phyloP scores from a whole-genome alignment of 2,329 filamentous ascomycete species.

The Fusarium lyarnte region DNA sequence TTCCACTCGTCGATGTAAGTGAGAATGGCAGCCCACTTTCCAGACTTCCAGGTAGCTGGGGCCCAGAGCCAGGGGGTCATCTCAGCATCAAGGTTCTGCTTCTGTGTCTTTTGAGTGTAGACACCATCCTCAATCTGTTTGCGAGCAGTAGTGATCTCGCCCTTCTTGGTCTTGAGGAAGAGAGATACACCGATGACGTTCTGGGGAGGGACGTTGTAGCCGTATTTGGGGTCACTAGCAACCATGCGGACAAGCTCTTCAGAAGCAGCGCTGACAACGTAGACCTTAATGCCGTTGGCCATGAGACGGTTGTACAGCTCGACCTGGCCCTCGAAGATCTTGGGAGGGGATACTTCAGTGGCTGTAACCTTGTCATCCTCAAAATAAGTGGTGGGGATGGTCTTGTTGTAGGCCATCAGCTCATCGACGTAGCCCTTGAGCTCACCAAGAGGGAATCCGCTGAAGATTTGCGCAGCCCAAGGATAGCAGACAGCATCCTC shows the following conservation, averaged over 20 bases:
- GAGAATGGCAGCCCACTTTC: constrained; percentile 56
- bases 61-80: constrained; percentile 55
- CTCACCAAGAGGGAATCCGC: constrained; percentile 54
- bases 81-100: constrained; percentile 51
- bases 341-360: constrained; percentile 47
- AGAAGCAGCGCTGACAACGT: constrained; percentile 53
- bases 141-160: constrained; percentile 48
- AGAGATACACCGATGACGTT: constrained; percentile 57
- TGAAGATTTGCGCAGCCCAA: constrained; percentile 54
- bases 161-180: constrained; percentile 47
- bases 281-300: constrained; percentile 55
- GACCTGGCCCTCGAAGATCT: constrained; percentile 51
- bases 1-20: constrained; percentile 56
- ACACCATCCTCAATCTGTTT: constrained; percentile 52
- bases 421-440: constrained; percentile 59
- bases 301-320: constrained; percentile 57
- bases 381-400: constrained; percentile 50
- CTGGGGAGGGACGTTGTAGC: constrained; percentile 56
- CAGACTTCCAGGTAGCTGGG: constrained; percentile 55
- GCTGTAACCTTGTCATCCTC: constrained; percentile 46
- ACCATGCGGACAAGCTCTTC: constrained; percentile 59
- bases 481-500: constrained; percentile 55
- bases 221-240: constrained; percentile 55
- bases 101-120: constrained; percentile 44
- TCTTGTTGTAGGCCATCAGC: constrained; percentile 54